phyloP scores from a whole-genome alignment of 768 basidiomycete genomes.

The Boletus tylopilopsis region DNA sequence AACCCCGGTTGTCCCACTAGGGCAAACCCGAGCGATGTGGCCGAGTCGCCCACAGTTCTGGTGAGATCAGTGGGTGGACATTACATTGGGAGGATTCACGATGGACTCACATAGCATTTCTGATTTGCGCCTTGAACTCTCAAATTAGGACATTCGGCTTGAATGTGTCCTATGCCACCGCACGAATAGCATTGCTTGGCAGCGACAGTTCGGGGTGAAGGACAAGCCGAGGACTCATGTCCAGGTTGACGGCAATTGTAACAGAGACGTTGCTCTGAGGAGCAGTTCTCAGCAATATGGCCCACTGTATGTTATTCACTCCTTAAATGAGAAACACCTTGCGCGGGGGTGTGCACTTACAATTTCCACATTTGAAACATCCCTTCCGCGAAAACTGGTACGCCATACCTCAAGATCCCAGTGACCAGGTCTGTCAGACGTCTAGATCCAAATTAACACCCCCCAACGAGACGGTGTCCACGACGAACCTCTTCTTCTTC shows the following conservation, averaged over 20 bases:
- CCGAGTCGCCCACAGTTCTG: constrained; percentile 81
- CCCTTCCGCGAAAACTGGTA: constrained; percentile 84
- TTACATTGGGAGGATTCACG: constrained; percentile 1
- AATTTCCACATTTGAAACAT: constrained; percentile 92
- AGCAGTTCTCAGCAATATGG: constrained; percentile 90
- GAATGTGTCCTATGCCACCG: constrained; percentile 88
- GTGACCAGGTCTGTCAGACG: constrained; percentile 42
- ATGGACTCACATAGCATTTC: constrained; percentile 75
- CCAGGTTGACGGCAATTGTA: constrained; percentile 96
- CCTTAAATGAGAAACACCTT: constrained; percentile 8
- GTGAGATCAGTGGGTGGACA: constrained; percentile 3
- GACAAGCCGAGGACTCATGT: constrained; percentile 86
- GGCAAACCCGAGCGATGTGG: constrained; percentile 77
- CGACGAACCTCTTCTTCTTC: constrained; percentile 63
- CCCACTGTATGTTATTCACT: constrained; percentile 54
- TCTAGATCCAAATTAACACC: constrained; percentile 26
- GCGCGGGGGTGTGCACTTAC: constrained; percentile 44
- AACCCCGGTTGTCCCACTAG: constrained; percentile 42
- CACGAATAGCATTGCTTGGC: constrained; percentile 93
- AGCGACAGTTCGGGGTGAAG: constrained; percentile 75
- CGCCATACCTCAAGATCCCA: constrained; percentile 56
- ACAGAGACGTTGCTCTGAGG: constrained; percentile 84
- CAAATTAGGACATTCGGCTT: constrained; percentile 82
- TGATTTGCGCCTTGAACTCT: constrained; percentile 65
- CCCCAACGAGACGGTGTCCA: neutral